phyloP scores from a whole-genome alignment of 2,329 filamentous ascomycete species.

The Ceratocystis cacaofunesta region DNA sequence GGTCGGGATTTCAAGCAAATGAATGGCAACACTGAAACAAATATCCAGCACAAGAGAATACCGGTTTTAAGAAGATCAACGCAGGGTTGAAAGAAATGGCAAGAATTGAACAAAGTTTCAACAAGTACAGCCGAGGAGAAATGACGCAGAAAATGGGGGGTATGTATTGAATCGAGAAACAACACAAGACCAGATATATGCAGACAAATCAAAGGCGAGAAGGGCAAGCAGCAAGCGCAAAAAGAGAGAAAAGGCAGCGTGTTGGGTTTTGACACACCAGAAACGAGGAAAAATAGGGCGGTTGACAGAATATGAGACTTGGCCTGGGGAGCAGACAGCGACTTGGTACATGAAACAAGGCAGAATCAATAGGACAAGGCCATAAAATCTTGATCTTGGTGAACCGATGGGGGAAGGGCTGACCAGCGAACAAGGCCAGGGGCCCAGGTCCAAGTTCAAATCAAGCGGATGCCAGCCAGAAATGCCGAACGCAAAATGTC shows the following conservation, averaged over 20 bases:
- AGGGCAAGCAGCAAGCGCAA: neutral
- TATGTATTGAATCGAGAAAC: neutral
- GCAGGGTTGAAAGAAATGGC: neutral
- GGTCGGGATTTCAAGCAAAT: neutral
- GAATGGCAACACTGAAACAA: neutral
- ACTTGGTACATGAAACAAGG: neutral
- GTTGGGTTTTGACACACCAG: neutral
- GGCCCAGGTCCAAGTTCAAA: neutral
- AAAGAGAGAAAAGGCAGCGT: neutral
- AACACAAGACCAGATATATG: neutral
- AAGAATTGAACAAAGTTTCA: neutral
- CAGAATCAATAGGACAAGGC: neutral
- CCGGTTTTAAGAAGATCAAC: constrained; percentile 1
- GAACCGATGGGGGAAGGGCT: neutral
- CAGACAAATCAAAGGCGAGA: neutral
- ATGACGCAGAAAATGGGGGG: neutral
- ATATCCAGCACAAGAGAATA: neutral
- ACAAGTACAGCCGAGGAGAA: neutral
- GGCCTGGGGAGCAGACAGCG: neutral
- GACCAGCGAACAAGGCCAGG: neutral
- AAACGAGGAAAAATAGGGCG: neutral
- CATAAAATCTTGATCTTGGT: neutral
- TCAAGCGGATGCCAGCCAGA: neutral
- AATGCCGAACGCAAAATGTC: neutral
- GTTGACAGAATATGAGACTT: neutral